phyloP scores from a whole-genome alignment of 495 filamentous ascomycete genomes.

The Saxispiralis lemnorum region DNA sequence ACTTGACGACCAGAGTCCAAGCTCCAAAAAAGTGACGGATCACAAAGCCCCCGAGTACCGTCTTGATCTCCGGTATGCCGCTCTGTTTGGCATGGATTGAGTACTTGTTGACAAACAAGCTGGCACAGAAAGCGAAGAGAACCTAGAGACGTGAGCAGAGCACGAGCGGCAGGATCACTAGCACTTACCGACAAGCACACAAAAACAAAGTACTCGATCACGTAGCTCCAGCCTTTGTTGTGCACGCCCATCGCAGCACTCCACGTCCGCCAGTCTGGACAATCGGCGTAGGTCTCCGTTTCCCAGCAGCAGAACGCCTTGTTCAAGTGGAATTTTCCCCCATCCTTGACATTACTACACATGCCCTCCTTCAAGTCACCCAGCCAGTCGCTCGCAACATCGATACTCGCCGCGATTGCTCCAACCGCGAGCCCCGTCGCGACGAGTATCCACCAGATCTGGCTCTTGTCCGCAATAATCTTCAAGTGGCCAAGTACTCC shows the following conservation, averaged over 20 bases:
- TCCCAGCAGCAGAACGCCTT: constrained; percentile 84
- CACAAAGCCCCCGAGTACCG: constrained; percentile 83
- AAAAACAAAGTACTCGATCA: constrained; percentile 76
- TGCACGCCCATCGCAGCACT: constrained; percentile 47
- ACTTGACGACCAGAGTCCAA: constrained; percentile 90
- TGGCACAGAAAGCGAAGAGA: constrained; percentile 62
- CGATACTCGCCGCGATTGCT: constrained; percentile 68
- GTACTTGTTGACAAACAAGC: constrained; percentile 63
- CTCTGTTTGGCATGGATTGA: constrained; percentile 85
- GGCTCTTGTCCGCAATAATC: constrained; percentile 61
- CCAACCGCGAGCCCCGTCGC: constrained; percentile 64
- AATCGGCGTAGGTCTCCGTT: constrained; percentile 45
- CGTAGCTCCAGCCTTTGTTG: constrained; percentile 51
- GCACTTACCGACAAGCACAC: constrained; percentile 50
- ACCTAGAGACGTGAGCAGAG: constrained; percentile 32
- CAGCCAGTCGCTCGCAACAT: constrained; percentile 86
- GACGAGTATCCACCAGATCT: constrained; percentile 81
- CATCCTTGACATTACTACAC: constrained; percentile 54
- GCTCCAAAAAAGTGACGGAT: constrained; percentile 77
- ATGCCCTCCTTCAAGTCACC: constrained; percentile 87
- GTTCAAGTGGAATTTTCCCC: constrained; percentile 78
- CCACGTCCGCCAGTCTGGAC: constrained; percentile 75
- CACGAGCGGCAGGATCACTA: neutral
- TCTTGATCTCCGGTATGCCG: constrained; percentile 97
- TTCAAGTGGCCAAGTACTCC: constrained; percentile 56